Conservation (phyloP, 225 moss, liverwort and hornwort genomes). For the Antitrichia curtipendula region DNA sequence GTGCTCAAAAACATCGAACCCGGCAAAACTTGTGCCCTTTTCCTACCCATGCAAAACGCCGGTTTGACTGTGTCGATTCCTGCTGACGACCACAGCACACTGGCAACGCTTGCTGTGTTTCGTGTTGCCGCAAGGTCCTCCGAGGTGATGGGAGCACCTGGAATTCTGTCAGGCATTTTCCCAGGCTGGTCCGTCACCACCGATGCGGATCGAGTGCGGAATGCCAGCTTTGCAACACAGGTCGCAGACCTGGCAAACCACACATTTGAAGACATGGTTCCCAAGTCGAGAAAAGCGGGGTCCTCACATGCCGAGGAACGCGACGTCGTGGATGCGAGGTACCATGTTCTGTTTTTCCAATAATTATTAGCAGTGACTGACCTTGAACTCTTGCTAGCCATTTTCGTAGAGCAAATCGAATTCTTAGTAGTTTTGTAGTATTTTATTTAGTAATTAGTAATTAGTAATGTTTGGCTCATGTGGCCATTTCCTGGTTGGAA, state of each 20-base stretch:
- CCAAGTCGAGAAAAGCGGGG: neutral
- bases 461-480: neutral
- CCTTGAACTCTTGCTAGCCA: no score
- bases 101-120: constrained; percentile 3
- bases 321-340: constrained; percentile 2
- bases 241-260: constrained; percentile 1
- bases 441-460: no score
- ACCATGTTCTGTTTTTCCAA: neutral
- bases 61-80: constrained; percentile 1
- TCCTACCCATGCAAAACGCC: neutral
- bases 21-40: neutral
- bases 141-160: neutral
- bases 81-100: neutral
- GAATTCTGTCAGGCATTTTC: neutral
- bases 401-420: no score
- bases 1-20: neutral
- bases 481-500: no score
- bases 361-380: no score
- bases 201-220: neutral
- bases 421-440: no score
- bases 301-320: neutral
- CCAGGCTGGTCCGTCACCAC: constrained; percentile 17
- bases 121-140: neutral
- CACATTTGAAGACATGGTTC: neutral
- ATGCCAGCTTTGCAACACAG: neutral